These are phyloP conservation scores for Colletotrichum sp. DNA, from an alignment of 2,329 filamentous ascomycete genomes.

Conservation along the genomic window DNA sequence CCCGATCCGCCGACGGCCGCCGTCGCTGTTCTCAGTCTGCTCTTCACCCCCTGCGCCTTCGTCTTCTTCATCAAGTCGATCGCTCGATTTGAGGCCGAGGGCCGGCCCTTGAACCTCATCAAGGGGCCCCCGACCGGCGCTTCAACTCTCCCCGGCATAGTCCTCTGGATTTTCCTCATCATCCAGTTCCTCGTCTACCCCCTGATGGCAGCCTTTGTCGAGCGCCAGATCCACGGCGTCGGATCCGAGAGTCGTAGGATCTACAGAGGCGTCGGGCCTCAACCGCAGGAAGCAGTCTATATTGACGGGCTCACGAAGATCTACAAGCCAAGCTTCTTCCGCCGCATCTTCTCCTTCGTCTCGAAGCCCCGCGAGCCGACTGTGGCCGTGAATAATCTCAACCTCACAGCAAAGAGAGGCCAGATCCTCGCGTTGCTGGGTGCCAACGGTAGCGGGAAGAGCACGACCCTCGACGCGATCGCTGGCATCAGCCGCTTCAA, in stretches of 20 bases:
- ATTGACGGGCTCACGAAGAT: conserved; percentile 78
- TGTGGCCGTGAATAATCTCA: conserved; percentile 76
- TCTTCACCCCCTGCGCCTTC: conserved; percentile 90
- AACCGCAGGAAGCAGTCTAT: conserved; percentile 65
- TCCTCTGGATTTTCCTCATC: conserved; percentile 77
- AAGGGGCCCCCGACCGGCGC: conserved; percentile 66
- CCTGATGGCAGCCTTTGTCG: conserved; percentile 74
- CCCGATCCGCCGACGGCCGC: conserved; percentile 65
- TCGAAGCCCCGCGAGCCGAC: conserved; percentile 65
- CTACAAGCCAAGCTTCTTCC: conserved; percentile 71
- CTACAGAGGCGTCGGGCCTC: conserved; percentile 29
- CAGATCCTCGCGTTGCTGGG: conserved; percentile 82
- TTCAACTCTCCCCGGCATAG: conserved; percentile 75
- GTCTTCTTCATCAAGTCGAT: conserved; percentile 79
- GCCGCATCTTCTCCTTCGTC: conserved; percentile 52
- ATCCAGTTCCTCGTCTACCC: conserved; percentile 82
- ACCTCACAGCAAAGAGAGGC: conserved; percentile 73
- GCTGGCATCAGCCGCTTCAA: conserved; percentile 44
- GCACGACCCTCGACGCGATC: conserved; percentile 55
- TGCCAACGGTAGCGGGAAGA: conserved; percentile 79
- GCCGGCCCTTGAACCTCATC: conserved; percentile 64
- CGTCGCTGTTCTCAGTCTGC: conserved; percentile 72
- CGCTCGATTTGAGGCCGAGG: conserved; percentile 75
- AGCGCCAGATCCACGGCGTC: conserved; percentile 57
- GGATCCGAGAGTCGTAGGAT: conserved; percentile 60